Evolutionary conservation across 495 filamentous ascomycete species (phyloP).

Genomic region (Glonium stellatum): DNA sequence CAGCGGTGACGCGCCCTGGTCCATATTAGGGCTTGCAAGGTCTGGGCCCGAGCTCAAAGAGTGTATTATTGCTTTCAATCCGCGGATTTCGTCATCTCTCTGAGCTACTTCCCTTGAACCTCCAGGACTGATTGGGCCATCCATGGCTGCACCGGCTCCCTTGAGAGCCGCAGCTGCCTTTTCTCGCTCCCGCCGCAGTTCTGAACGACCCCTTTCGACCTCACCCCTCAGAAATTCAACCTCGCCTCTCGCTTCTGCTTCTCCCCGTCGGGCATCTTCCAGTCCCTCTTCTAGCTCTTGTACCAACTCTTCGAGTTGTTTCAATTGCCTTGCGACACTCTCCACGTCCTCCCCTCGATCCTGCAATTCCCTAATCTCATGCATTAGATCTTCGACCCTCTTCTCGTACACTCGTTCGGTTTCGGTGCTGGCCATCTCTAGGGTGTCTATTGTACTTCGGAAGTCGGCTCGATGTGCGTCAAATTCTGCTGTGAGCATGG

Average conservation of each 20-base stretch:
- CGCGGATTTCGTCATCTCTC: constrained; percentile 93
- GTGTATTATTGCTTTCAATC: constrained; percentile 95
- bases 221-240: constrained; percentile 95
- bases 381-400: constrained; percentile 79
- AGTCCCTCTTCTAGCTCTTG: constrained; percentile 94
- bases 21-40: constrained; percentile 25
- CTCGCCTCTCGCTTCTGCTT: constrained; percentile 92
- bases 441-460: constrained; percentile 88
- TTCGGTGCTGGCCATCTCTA: constrained; percentile 93
- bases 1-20: constrained; percentile 24
- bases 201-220: constrained; percentile 86
- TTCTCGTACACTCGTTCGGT: constrained; percentile 97
- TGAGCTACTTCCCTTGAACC: constrained; percentile 76
- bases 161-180: constrained; percentile 63
- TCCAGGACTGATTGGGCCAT: constrained; percentile 45
- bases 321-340: constrained; percentile 79
- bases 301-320: constrained; percentile 91
- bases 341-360: constrained; percentile 84
- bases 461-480: constrained; percentile 95
- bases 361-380: constrained; percentile 74
- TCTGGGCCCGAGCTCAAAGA: constrained; percentile 66
- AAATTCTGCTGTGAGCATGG: constrained; percentile 86
- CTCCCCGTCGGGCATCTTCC: constrained; percentile 91
- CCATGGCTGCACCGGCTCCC: constrained; percentile 46
- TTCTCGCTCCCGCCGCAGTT: constrained; percentile 83